Evolutionary conservation across 306 rosid species (phyloP).

Genomic region (Urtica urens): DNA sequence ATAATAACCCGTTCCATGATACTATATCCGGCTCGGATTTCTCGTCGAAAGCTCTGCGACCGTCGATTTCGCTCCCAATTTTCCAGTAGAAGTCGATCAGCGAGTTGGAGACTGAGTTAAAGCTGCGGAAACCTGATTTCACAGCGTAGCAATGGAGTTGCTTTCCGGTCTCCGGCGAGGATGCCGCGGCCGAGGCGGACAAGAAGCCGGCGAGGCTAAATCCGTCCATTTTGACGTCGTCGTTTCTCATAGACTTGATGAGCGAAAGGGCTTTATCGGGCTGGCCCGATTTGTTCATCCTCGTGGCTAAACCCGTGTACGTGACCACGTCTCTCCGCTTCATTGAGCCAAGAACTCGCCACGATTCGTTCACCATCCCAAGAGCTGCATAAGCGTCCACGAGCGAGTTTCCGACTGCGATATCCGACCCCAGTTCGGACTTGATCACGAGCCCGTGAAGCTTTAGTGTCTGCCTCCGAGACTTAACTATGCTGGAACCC

Average conservation of each 20-base stretch:
- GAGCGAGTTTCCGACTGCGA: conserved; percentile 54
- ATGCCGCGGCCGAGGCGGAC: conserved; percentile 55
- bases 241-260: conserved; percentile 32
- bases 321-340: conserved; percentile 39
- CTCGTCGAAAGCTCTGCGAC: conserved; percentile 36
- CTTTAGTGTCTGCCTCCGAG: conserved; percentile 29
- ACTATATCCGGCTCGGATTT: conserved; percentile 35
- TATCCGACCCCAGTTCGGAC: conserved; percentile 28
- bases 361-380: conserved; percentile 36
- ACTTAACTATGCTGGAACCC: conserved; percentile 31
- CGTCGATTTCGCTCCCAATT: conserved; percentile 39
- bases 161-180: conserved; percentile 40
- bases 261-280: conserved; percentile 38
- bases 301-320: conserved; percentile 48
- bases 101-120: conserved; percentile 39
- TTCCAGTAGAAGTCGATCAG: conserved; percentile 52
- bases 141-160: conserved; percentile 48
- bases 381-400: conserved; percentile 56
- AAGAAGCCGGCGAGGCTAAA: conserved; percentile 50
- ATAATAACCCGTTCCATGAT: conserved; percentile 58
- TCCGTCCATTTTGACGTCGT: conserved; percentile 42
- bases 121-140: conserved; percentile 37
- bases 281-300: conserved; percentile 43
- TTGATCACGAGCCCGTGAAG: conserved; percentile 45
- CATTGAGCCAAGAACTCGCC: conserved; percentile 39